Evolutionary conservation across 768 basidiomycete species (phyloP).

Genomic region (Tylopilus felleus): DNA sequence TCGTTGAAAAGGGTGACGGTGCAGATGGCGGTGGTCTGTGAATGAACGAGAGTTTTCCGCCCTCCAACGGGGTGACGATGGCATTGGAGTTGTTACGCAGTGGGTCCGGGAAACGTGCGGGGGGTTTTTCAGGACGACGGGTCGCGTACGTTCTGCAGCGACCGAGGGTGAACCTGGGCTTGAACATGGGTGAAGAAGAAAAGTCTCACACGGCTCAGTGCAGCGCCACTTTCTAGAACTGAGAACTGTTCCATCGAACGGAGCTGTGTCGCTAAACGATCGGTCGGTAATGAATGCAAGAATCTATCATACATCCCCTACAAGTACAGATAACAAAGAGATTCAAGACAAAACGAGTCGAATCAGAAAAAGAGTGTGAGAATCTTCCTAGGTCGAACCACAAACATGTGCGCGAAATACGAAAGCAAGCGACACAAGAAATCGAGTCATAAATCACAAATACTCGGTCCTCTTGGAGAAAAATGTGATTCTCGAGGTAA

Average conservation of each 20-base stretch:
- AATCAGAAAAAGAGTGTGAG: not conserved
- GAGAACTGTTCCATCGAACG: too few species aligned
- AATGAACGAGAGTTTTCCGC: conserved; percentile 69
- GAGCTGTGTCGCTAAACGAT: too few species aligned
- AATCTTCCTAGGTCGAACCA: conserved; percentile 5
- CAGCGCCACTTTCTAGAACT: too few species aligned
- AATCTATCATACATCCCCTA: conserved; percentile 26
- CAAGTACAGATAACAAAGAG: conserved; percentile 29
- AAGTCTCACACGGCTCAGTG: not conserved
- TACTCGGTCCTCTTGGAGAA: conserved; percentile 24
- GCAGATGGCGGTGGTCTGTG: conserved; percentile 81
- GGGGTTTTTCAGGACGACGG: conserved; percentile 37
- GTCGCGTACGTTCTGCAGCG: conserved; percentile 42
- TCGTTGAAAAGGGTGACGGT: conserved; percentile 69
- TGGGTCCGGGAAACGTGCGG: conserved; percentile 58
- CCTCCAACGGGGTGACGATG: conserved; percentile 45
- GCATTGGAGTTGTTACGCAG: conserved; percentile 51
- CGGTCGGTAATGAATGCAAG: conserved; percentile 1
- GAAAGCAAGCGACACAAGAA: conserved; percentile 27
- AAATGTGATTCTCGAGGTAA: conserved; percentile 3
- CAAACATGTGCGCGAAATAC: conserved; percentile 17
- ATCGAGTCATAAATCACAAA: conserved; percentile 30
- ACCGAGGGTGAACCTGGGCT: conserved; percentile 11
- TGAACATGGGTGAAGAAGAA: conserved; percentile 18
- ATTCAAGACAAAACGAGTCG: conserved; percentile 11